phyloP scores from a whole-genome alignment of 169 alveolate genomes.

The Plasmodium sp. region DNA sequence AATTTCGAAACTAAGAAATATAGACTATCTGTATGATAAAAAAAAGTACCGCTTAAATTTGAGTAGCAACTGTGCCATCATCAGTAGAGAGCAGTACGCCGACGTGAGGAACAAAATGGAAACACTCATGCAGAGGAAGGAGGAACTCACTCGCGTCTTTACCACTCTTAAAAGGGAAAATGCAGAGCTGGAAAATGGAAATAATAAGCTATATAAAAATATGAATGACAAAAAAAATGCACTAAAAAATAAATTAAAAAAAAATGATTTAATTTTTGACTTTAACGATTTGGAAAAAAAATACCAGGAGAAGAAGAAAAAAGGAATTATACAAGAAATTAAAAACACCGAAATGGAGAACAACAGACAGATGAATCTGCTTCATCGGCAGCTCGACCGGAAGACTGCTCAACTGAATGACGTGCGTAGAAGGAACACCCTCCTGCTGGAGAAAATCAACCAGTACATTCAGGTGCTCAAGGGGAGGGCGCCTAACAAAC shows the following conservation, averaged over 20 bases:
- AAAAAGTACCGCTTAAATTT: conserved; percentile 67
- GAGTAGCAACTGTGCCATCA: conserved; percentile 22
- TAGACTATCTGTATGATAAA: conserved; percentile 64
- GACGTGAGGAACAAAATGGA: conserved; percentile 37
- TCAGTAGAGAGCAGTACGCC: conserved; percentile 35
- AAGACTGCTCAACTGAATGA: conserved; percentile 19
- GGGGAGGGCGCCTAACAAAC: neutral
- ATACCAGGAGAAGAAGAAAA: conserved; percentile 65
- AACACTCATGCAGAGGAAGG: neutral
- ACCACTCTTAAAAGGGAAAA: conserved; percentile 24
- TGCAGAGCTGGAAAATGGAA: conserved; percentile 25
- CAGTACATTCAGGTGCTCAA: conserved; percentile 35
- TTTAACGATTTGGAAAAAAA: conserved; percentile 69
- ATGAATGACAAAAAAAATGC: conserved; percentile 28
- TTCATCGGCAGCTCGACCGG: conserved; percentile 4
- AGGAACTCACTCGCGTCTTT: conserved; percentile 1
- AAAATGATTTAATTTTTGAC: conserved; percentile 35
- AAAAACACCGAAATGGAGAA: conserved; percentile 34
- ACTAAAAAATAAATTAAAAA: conserved; percentile 52
- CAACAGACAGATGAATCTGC: neutral
- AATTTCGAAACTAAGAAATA: conserved; percentile 50
- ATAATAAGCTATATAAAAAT: conserved; percentile 14
- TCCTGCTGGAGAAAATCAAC: conserved; percentile 12
- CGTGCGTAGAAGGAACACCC: conserved; percentile 15
- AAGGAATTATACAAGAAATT: conserved; percentile 48